Conservation (phyloP, 305 asterid genomes). For the Fraxinus dipetala region DNA sequence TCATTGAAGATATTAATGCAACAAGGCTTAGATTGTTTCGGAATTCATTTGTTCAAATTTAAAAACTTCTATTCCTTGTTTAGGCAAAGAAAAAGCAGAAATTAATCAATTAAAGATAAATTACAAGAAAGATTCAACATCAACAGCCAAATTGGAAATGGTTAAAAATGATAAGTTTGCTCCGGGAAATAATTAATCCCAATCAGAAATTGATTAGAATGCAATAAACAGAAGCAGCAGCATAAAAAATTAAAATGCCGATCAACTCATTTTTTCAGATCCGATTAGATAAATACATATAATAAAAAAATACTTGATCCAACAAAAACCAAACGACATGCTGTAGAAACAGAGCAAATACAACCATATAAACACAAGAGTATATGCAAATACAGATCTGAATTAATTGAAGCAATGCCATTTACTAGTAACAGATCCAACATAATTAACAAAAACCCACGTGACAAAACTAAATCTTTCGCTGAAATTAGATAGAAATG, state of each 20-base stretch:
- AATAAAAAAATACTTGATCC: too few species aligned
- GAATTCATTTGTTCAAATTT: not conserved
- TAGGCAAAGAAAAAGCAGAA: not conserved
- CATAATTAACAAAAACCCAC: not conserved
- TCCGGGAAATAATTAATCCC: slow-evolving; percentile 12
- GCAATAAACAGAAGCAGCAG: not conserved
- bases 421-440: not conserved
- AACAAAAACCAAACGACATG: too few species aligned
- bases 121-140: slow-evolving; percentile 14
- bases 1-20: not conserved
- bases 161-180: not conserved
- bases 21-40: not conserved
- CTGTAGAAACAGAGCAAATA: not conserved
- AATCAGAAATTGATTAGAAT: not conserved
- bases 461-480: not conserved
- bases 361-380: not conserved
- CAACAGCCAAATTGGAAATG: not conserved
- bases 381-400: not conserved
- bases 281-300: slow-evolving; percentile 9
- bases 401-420: not conserved
- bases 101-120: slow-evolving; percentile 8
- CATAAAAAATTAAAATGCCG: slow-evolving; percentile 8
- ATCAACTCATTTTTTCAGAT: slow-evolving; percentile 18
- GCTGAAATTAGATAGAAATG: not conserved
- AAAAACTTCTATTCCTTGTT: not conserved